Evolutionary conservation across 2,329 filamentous ascomycete genomes (phyloP), one percentile per base, ranked within the genome.

Genomic region (Trichoderma citrinoviride): DNA sequence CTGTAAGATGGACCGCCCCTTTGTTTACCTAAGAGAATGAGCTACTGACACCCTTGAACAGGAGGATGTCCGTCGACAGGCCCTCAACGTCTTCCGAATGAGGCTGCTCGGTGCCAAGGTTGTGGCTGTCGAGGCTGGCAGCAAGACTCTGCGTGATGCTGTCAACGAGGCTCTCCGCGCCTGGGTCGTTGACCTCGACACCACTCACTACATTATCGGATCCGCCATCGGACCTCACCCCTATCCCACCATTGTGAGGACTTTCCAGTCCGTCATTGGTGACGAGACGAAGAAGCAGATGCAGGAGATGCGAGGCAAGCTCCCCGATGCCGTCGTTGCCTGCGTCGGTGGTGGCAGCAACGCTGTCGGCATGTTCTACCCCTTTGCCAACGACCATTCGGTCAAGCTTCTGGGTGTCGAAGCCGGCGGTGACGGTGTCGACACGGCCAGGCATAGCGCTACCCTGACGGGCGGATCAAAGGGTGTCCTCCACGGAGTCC

Each of bases 31-130:
- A 7, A 21, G 17, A n/a, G 14, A 43, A 56, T 15, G 7, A 43
- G 7, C 7, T 27, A 67, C 73, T 75, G 70, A 77, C 64, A 55
- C 23, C 1, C 15, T 27, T n/a, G 19, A 33, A 60, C 58, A 82
- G 73, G 95, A 99, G 80, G 95, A 99, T 74, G 95, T 98, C 60
- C 90, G 95, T 65, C 89, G 95, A 71, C 95, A 99, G 78, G 94
- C 95, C 2, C 84, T 99, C 65, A 99, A 99, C 78, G 95, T 99
- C 44, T 99, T 99, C 87, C 90, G 95, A 50, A 99, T 99, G 86
- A 95, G 96, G 78, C 85, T 99, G 12, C 89, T 99, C 6, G 95
- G 95, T 66, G 95, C 95, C 56, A 90, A 90, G 71, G 95, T 99
- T 47, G 86, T 99, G 46, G 90, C 95, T 4, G 95, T 99, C 52